Conservation (phyloP, 2,329 filamentous ascomycete species). For the Colletotrichum sp. region DNA sequence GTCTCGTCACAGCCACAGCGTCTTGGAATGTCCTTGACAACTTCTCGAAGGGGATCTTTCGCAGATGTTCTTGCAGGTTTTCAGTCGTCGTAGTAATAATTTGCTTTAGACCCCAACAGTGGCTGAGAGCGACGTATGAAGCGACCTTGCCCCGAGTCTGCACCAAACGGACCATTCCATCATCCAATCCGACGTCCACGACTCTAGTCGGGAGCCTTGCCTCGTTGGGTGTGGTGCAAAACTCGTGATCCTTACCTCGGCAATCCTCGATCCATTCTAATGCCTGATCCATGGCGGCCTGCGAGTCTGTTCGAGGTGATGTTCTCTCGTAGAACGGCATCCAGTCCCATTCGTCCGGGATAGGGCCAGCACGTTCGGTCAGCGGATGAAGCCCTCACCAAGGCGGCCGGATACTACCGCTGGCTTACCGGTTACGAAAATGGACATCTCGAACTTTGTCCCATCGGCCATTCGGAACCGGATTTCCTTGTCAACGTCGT, state of each 20-base stretch:
- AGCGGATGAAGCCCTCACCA: neutral
- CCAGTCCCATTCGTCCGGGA: neutral
- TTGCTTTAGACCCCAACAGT: conserved; percentile 6
- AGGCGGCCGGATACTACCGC: neutral
- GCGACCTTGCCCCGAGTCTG: neutral
- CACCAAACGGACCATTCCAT: neutral
- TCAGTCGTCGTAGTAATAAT: neutral
- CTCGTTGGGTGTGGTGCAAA: neutral
- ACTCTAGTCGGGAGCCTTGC: neutral
- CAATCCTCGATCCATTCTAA: neutral
- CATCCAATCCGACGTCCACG: neutral
- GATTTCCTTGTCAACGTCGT: neutral
- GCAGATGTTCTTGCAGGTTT: neutral
- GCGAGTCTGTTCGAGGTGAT: neutral
- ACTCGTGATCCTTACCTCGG: neutral
- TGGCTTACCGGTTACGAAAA: neutral
- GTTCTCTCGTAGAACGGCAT: neutral
- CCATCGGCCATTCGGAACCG: neutral
- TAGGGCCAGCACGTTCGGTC: neutral
- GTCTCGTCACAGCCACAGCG: conserved; percentile 5
- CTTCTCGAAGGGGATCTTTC: neutral
- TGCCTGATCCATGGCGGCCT: neutral
- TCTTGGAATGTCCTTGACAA: conserved; percentile 14
- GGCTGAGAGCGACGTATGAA: neutral
- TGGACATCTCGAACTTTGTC: neutral